Base-by-base conservation (phyloP, 2,329 filamentous ascomycete species). In the Colletotrichum graminicola region DNA sequence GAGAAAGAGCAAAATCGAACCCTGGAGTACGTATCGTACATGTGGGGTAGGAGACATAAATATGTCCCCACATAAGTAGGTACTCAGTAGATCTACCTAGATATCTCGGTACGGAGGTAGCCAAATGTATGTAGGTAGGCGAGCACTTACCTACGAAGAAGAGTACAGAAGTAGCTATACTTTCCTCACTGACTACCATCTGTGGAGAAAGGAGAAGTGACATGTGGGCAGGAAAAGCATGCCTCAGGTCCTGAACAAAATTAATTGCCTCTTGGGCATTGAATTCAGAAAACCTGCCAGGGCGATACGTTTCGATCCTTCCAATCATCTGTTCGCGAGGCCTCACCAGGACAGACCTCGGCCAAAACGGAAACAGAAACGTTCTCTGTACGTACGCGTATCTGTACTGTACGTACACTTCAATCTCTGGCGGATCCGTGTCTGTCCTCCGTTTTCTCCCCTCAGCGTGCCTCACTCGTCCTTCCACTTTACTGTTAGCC, bases 151-250 rank as follows among this genome's bases (percentile, higher is more conserved):
- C 11, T 11, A 39, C 14, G 10, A 34, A 34, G 34, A 34, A 34
- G 34, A 10, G 34, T 34, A 34, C 34, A 10, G 8, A 34, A 1
- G 8, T 34, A 10, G 8, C 34, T 34, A 7, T 34, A 10, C 6
- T 1, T 8, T 2, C 34, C 1, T 51, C 36, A 21, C 49, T 52
- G 55, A 63, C 62, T 51, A 26, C 56, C 43, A 51, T 43, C 6
- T 68, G 68, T 68, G 68, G 65, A 57, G 57, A 63, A 63, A 16
- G 14, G 23, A 29, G 59, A 23, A 52, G 59, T 47, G 57, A 67
- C 67, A 67, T 62, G 49, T 67, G 67, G 67, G 67, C 67, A 67
- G 64, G 57, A 21, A 62, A 45, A 26, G 3, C 10, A 18, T 63
- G 47, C 59, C 52, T 63, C 29, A 55, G 52, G 68, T 51, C 49